A percentile compares a stretch with the other conserved stretches of the same genome.
These are phyloP conservation scores for Termitomyces sp. DNA, from an alignment of 768 basidiomycete genomes.

Conservation along the genomic window DNA sequence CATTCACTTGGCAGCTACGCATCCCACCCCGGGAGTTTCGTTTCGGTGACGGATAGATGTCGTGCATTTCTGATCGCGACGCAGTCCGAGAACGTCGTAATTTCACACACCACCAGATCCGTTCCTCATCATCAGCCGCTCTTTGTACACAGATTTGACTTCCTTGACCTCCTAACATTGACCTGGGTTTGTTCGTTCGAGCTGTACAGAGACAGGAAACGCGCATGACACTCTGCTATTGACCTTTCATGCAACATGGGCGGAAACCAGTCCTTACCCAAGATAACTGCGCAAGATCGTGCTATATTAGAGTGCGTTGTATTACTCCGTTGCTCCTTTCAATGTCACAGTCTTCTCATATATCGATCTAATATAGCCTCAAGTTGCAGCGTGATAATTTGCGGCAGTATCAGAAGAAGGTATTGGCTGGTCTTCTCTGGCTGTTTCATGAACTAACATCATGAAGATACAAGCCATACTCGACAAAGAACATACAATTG, in stretches of 20 bases:
- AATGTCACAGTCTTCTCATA: slow-evolving; percentile 7
- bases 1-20: slow-evolving; percentile 18
- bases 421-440: slow-evolving; percentile 18
- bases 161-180: background rate
- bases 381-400: slow-evolving; percentile 96
- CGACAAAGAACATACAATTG: slow-evolving; percentile 85
- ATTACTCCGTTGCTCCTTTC: slow-evolving; percentile 8
- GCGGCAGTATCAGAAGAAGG: slow-evolving; percentile 93
- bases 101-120: background rate
- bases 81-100: background rate
- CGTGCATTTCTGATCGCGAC: background rate
- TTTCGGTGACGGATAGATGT: background rate
- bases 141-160: background rate
- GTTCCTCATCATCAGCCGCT: background rate
- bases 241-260: slow-evolving; percentile 43
- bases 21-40: slow-evolving; percentile 13
- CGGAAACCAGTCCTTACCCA: slow-evolving; percentile 68
- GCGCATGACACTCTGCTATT: background rate
- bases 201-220: background rate
- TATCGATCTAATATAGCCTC: slow-evolving; percentile 49
- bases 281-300: slow-evolving; percentile 88
- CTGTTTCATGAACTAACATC: background rate
- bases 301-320: slow-evolving; percentile 93
- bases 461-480: slow-evolving; percentile 82
- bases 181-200: background rate